Evolutionary conservation across 2,329 filamentous ascomycete genomes (phyloP), one percentile per base, ranked within the genome.

Genomic region (Colletotrichum orbiculare): DNA sequence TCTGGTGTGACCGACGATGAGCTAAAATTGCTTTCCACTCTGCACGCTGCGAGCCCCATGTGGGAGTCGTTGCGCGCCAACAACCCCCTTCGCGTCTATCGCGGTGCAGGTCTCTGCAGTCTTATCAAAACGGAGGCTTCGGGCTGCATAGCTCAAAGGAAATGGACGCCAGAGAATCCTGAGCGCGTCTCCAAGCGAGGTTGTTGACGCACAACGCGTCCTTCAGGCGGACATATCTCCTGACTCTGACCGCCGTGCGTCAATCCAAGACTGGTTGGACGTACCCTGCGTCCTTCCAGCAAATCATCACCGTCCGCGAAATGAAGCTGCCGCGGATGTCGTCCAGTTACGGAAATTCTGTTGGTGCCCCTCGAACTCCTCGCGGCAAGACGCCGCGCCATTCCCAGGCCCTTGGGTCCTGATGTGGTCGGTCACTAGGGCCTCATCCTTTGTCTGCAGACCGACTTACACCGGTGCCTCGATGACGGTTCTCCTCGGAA

Each of bases 311-410:
- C 43, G 15, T 33, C 43, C 45, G n/a, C 49, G 57, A 54, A 57
- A 63, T 54, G 54, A 50, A 49, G 38, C 17, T n/a, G 8, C 41
- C 55, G 60, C 58, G 63, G 45, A 55, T 63, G 52, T 39, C 17
- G 15, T 43, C 63, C 49, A 48, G n/a, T 63, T 67, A n/a, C 9
- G 56, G 54, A 54, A 55, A 63, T 41, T 65, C 33, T 43, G 54
- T 66, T 63, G 57, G 63, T 56, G 57, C 63, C 54, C 39, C 59
- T 41, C 43, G 54, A 56, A 35, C 53, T 62, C 45, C 25, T 63
- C 54, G 66, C 63, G 57, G 66, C 58, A 67, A 66, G 59, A 62
- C 58, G n/a, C 48, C 42, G 54, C 46, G 50, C 43, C 48, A 50
- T 58, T 47, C 49, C 62, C 66, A 67, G 38, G 41, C 34, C n/a